Evolutionary conservation across 2,329 filamentous ascomycete species (phyloP), one percentile per base, ranked within the genome.

Genomic region (Allantophomopsis lycopodina): DNA sequence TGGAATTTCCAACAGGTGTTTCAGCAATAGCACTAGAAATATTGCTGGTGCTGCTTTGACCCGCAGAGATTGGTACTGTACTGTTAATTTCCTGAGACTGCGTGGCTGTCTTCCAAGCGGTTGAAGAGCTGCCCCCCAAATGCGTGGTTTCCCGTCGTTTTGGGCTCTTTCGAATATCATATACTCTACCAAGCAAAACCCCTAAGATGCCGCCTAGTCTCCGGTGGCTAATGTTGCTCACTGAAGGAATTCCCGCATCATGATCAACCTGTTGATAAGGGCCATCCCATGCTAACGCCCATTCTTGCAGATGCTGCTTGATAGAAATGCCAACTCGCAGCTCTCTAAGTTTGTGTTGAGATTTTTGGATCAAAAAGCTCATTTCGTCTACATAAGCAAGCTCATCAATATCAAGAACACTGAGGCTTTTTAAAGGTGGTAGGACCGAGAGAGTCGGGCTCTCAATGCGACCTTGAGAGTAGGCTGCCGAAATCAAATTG

Each of bases 331-430:
- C 83, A 5, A 91, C 69, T 34, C 83, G 70, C 28, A 93, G 65
- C 56, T 89, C 84, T 21, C 72, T 69, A 13, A 91, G 61, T 33
- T 68, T 68, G 44, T 69, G 65, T 42, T 74, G 66, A 11, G 83
- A 89, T 17, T 77, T 73, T 44, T 80, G 79, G 44, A 91, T 76
- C 11, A 91, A 66, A 33, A 84, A 66, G 40, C 80, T 79, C 73
- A 91, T 81, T 59, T 91, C 85, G 52, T 89, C 83, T 31, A 89
- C 60, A 55, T 91, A 91, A 20, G 79, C 71, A n/a, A 85, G 60
- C 53, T 89, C 83, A 51, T 91, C 85, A 43, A 91, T 82, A 49
- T 91, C 81, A 33, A 91, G 64, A 1, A 88, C 84, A 38, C 73
- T 83, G 42, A 91, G 58, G 48, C 79, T 85, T 56, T 77, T 82